Conservation (phyloP, 352 stramenopile species). For the Phytophthora lateralis region DNA sequence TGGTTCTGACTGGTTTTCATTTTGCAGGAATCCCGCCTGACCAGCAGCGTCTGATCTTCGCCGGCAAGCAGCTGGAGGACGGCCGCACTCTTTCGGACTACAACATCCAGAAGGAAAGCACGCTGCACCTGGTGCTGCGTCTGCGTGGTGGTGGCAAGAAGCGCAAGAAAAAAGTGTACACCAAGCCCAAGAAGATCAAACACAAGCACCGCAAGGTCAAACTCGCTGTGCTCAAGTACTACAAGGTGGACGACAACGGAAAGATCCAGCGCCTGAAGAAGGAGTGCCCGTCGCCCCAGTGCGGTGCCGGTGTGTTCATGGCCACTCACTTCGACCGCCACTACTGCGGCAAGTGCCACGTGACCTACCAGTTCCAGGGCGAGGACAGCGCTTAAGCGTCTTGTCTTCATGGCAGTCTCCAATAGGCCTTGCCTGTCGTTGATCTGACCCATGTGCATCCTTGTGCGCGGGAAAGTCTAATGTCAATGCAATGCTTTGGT, state of each 20-base stretch:
- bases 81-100: conserved; percentile 93
- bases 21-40: conserved; percentile 97
- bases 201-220: conserved; percentile 98
- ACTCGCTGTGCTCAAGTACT: conserved; percentile 97
- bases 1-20: conserved; percentile 1
- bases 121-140: conserved; percentile 97
- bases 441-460: background rate
- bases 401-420: conserved; percentile 21
- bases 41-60: conserved; percentile 99
- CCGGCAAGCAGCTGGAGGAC: conserved; percentile 99
- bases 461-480: conserved; percentile 16
- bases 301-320: conserved; percentile 99
- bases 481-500: conserved; percentile 47
- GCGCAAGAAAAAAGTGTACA: conserved; percentile 99
- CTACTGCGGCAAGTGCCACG: conserved; percentile 99
- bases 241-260: conserved; percentile 95
- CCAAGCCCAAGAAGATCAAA: conserved; percentile 99
- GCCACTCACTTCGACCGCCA: conserved; percentile 99
- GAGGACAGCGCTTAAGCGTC: conserved; percentile 66
- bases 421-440: conserved; percentile 26
- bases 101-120: conserved; percentile 98
- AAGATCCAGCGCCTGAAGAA: conserved; percentile 98
- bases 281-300: conserved; percentile 95
- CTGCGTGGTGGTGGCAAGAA: conserved; percentile 98
- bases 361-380: conserved; percentile 94